Evolutionary conservation across 176 grass and related monocot species (phyloP), one percentile per base, ranked within the genome.

Genomic region (Melocanna baccifera): DNA sequence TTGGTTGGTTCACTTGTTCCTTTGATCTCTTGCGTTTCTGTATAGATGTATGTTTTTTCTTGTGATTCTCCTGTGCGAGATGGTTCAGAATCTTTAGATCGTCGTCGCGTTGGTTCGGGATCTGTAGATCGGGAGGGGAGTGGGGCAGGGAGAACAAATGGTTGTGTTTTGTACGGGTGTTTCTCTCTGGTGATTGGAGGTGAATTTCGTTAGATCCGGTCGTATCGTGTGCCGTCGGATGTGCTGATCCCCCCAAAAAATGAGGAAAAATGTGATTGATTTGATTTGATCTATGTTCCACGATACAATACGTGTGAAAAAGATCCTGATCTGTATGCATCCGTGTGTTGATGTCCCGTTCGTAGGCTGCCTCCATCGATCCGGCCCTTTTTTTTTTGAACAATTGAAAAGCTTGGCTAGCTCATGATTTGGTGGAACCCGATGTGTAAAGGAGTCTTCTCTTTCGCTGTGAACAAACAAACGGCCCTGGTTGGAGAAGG

Each of bases 21-120:
- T 16, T 19, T 78, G 84, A 90, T 90, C 88, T 68, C 12, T 9
- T 63, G 15, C 1, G 28, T 69, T 84, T 80, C 0, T 46, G 8
- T 9, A 22, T 58, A 40, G 57, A 12, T 59, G 1, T 6, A 1
- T 12, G 46, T 37, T 41, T 47, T 0, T 0, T 47, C 22, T 18
- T 1, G 18, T 15, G 0, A 4, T 19, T 55, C 14, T 29, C 7
- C 0, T 62, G 28, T 76, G 9, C 7, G 0, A 11, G 15, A 1
- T 53, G 1, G n/a, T 2, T 62, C 40, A 1, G 29, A 13, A 68
- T 76, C 13, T 51, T 39, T 73, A 32, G 67, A 68, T 87, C 34
- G 28, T 13, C 22, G 29, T 6, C 14, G 5, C 0, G n/a, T 1
- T 67, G 5, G n/a, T 13, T 67, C 4, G 5, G 48, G n/a, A 61